These are phyloP conservation scores for Zasmidium citrigriseum DNA, from an alignment of 2,329 filamentous ascomycete genomes.

Conservation along the genomic window DNA sequence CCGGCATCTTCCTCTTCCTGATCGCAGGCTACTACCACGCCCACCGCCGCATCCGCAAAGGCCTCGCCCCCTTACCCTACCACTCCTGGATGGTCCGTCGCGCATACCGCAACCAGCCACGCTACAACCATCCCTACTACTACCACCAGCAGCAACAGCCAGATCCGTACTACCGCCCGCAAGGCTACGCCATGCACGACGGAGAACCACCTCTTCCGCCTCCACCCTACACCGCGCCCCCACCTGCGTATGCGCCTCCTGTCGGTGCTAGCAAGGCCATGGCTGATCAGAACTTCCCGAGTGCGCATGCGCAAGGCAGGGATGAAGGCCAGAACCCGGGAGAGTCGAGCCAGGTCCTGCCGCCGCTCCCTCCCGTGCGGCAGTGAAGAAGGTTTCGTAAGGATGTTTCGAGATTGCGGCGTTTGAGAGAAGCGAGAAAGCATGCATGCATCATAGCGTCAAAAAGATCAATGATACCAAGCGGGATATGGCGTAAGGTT, in stretches of 20 bases:
- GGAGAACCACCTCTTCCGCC: conserved; percentile 29
- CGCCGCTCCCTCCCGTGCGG: conserved; percentile 3
- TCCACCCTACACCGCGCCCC: conserved; percentile 27
- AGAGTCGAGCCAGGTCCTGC: conserved; percentile 20
- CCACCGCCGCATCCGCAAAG: conserved; percentile 64
- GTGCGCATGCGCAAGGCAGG: conserved; percentile 9
- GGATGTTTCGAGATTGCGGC: neutral
- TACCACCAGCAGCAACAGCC: conserved; percentile 16
- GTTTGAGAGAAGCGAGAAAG: neutral
- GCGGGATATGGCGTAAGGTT: neutral
- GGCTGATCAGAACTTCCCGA: conserved; percentile 36
- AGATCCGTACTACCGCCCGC: conserved; percentile 22
- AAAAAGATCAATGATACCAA: too few relatives aligned
- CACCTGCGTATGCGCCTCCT: conserved; percentile 40
- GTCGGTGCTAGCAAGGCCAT: conserved; percentile 36
- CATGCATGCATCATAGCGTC: neutral
- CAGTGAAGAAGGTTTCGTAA: neutral
- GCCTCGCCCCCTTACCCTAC: conserved; percentile 66
- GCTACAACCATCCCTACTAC: conserved; percentile 18
- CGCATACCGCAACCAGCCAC: conserved; percentile 9
- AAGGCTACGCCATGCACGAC: conserved; percentile 26
- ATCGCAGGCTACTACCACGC: conserved; percentile 71
- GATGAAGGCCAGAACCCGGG: conserved; percentile 11
- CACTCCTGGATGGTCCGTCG: conserved; percentile 54
- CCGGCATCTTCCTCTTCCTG: conserved; percentile 62